Evolutionary conservation across 495 filamentous ascomycete genomes (phyloP), one percentile per base, ranked within the genome.

Genomic region (Lasiosphaeria ovina): DNA sequence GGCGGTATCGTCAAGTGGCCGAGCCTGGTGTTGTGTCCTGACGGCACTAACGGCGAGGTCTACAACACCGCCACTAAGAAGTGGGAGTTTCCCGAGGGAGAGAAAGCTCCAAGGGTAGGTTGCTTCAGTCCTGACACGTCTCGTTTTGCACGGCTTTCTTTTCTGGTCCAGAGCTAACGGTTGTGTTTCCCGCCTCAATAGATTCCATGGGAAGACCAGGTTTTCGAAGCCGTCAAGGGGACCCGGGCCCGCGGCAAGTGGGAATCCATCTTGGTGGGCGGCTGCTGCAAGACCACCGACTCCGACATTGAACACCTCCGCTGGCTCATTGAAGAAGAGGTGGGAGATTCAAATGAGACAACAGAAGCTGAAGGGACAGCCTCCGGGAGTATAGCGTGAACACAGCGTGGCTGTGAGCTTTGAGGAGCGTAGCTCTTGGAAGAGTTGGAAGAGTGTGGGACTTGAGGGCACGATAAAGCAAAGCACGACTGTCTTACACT

Each of bases 41-140:
- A 90, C 72, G 86, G 85, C 2, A 87, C 87, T 14, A 82, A 83
- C 44, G 86, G 85, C 3, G 82, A 87, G 71, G 76, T 82, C 7
- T 89, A 89, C 67, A 81, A 89, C 67, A 83, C 85, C 6, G 69
- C 64, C 1, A 85, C 81, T 4, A 80, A 87, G 69, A 71, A 67
- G 59, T 89, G 87, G 86, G 80, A 77, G 67, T 68, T 71, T 56
- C 73, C 72, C 3, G 61, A 53, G 31, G 65, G 53, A 14, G 53
- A 45, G 16, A 63, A 59, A 38, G 51, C 24, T n/a, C n/a, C 55
- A 10, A 59, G 55, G 14, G 65, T 68, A 59, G 56, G 62, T 59
- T 24, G 24, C n/a, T n/a, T n/a, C n/a, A n/a, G n/a, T n/a, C n/a
- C n/a, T n/a, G n/a, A n/a, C n/a, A n/a, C n/a, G 36, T 55, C 32